These are phyloP conservation scores for Claviceps monticola DNA, from an alignment of 2,329 filamentous ascomycete genomes.

Conservation along the genomic window DNA sequence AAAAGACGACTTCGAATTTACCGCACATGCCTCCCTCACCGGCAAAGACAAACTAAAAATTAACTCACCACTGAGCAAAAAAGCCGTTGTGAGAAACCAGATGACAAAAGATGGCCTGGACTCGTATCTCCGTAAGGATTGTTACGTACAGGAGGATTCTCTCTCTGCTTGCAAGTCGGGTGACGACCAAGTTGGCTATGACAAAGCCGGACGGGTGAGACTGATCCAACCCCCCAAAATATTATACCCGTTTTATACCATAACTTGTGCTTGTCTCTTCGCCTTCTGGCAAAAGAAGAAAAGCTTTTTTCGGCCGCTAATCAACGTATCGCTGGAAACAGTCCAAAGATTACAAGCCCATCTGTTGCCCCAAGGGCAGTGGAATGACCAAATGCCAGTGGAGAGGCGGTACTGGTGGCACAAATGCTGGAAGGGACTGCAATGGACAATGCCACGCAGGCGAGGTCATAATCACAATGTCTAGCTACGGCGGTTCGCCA, in stretches of 20 bases:
- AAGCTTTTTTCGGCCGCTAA: neutral
- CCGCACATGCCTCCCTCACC: neutral
- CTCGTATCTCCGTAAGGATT: neutral
- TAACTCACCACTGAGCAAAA: neutral
- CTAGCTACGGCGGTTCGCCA: conserved; percentile 1
- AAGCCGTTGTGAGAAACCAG: neutral
- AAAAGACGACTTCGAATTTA: neutral
- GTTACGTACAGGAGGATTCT: conserved; percentile 1
- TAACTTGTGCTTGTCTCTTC: too few species aligned
- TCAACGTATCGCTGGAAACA: neutral
- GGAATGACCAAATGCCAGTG: conserved; percentile 5
- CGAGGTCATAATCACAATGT: conserved; percentile 6
- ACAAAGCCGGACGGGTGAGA: neutral
- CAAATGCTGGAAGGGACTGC: conserved; percentile 3
- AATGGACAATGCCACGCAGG: conserved; percentile 8
- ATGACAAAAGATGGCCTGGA: neutral
- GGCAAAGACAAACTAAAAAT: neutral
- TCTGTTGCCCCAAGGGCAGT: conserved; percentile 6
- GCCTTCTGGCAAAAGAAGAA: too few species aligned
- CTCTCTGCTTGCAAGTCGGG: neutral
- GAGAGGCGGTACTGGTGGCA: conserved; percentile 4
- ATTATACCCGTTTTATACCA: too few species aligned
- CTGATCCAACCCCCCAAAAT: neutral
- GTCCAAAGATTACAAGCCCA: neutral
- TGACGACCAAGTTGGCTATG: neutral